These are phyloP conservation scores for Talaromyces verruculosus DNA, from an alignment of 2,329 filamentous ascomycete genomes.

Conservation along the genomic window DNA sequence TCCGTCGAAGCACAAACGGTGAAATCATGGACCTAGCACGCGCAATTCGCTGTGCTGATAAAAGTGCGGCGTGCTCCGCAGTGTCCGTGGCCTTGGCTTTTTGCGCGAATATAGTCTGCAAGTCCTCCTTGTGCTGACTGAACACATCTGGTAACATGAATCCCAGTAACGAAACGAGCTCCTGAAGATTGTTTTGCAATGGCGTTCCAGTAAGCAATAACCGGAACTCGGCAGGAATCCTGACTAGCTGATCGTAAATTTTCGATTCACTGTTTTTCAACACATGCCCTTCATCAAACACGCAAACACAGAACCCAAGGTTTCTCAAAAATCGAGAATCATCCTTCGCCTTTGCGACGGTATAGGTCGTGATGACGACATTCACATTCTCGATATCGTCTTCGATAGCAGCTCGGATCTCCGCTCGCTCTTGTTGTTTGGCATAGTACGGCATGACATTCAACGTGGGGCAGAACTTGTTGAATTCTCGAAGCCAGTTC, in stretches of 20 bases:
- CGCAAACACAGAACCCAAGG: constrained; percentile 59
- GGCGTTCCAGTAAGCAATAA: constrained; percentile 88
- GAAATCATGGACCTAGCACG: constrained; percentile 89
- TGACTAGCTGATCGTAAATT: constrained; percentile 74
- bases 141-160: constrained; percentile 92
- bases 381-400: constrained; percentile 65
- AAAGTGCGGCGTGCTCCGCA: constrained; percentile 70
- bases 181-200: constrained; percentile 92
- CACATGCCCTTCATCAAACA: constrained; percentile 94
- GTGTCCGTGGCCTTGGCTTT: constrained; percentile 74
- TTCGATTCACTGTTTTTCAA: constrained; percentile 85
- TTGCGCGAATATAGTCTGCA: constrained; percentile 87
- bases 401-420: constrained; percentile 66
- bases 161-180: constrained; percentile 85
- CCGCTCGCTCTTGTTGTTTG: constrained; percentile 63
- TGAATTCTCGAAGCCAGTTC: constrained; percentile 92
- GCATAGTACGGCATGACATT: constrained; percentile 73
- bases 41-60: constrained; percentile 83
- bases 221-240: constrained; percentile 77
- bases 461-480: constrained; percentile 77
- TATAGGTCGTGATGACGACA: constrained; percentile 71
- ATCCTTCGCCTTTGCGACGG: constrained; percentile 60
- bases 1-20: constrained; percentile 89
- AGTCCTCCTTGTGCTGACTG: constrained; percentile 68
- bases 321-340: constrained; percentile 65